A percentile compares a stretch with the other conserved stretches of the same genome.
phyloP scores from a whole-genome alignment of 2,329 filamentous ascomycete genomes.

The Septoria linicola region DNA sequence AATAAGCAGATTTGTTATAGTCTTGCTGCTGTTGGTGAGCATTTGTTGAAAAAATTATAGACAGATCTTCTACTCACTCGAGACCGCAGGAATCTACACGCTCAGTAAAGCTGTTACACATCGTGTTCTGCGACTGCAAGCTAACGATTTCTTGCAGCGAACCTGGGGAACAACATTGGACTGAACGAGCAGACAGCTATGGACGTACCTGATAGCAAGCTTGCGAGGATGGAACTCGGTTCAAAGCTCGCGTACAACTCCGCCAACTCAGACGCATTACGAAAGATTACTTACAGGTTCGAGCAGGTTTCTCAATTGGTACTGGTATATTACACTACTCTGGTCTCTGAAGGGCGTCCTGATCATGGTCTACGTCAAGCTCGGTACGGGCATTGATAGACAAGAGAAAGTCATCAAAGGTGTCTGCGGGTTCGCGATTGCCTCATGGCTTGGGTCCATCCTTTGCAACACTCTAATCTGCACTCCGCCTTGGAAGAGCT shows the following conservation, averaged over 20 bases:
- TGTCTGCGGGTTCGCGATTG: constrained; percentile 29
- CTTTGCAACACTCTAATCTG: constrained; percentile 37
- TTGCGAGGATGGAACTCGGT: constrained; percentile 30
- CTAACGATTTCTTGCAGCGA: constrained; percentile 17
- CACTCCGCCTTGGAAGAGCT: constrained; percentile 32
- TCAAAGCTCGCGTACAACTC: constrained; percentile 32
- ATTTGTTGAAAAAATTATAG: neutral
- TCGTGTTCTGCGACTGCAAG: neutral
- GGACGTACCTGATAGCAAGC: constrained; percentile 30
- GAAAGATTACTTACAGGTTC: constrained; percentile 8
- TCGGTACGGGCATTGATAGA: constrained; percentile 32
- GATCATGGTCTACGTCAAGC: constrained; percentile 36
- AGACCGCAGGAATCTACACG: constrained; percentile 24
- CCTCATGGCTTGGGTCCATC: constrained; percentile 34
- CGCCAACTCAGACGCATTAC: too few relatives aligned
- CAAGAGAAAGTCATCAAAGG: constrained; percentile 30
- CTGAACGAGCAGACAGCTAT: constrained; percentile 31
- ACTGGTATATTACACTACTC: constrained; percentile 39
- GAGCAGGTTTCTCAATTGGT: constrained; percentile 34
- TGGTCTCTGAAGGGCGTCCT: constrained; percentile 39
- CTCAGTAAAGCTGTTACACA: neutral
- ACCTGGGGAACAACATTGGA: constrained; percentile 37
- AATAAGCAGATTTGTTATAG: neutral
- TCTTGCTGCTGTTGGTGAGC: constrained; percentile 1
- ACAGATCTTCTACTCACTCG: constrained; percentile 20